Base-by-base conservation (phyloP, 768 basidiomycete species). In the Boletus sp. region DNA sequence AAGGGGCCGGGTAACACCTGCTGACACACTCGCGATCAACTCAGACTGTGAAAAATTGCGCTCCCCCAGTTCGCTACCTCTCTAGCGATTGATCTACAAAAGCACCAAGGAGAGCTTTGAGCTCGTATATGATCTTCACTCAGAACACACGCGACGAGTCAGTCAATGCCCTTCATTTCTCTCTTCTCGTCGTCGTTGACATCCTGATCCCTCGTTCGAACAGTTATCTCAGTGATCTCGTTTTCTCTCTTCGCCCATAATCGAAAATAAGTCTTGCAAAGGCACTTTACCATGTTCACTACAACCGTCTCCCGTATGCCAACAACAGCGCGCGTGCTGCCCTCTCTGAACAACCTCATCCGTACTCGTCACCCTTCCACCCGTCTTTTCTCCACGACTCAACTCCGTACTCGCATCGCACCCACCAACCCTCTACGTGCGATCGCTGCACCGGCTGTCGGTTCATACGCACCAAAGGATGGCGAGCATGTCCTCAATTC, bases 401-500 rank as follows among this genome's bases (percentile, higher is more conserved):
- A 70, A 57, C 59, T 72, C 64, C 67, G 69, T 68, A 62, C 66
- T 7, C 58, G 58, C 2, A 73, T 79, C 43, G 65, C 70, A 6
- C 79, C 82, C 40, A 81, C 85, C 17, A 75, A 73, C 51, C 74
- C 79, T 54, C 69, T 82, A 54, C 79, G 79, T 56, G 88, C 89
- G 17, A 79, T 88, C 52, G 88, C 89, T 37, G 83, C 82, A 14
- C 87, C 87, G 41, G 88, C 87, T 5, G 87, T 90, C 15, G 88
- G 88, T 51, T 78, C 81, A 17, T 90, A 86, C 65, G 70, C 65
- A 29, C 81, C 80, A 43, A 83, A 85, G 59, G 81, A 85, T 44
- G 69, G 70, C 30, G 86, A 90, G 64, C 84, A 86, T 60, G 88
- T 90, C 56, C 83, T 97, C 68, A 95, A 86, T 70, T 95, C 94